A percentile compares a stretch with the other conserved stretches of the same genome.
phyloP scores from a whole-genome alignment of 78 protist genomes.

The slime mould (Dictyostelium discoideum) region DNA sequence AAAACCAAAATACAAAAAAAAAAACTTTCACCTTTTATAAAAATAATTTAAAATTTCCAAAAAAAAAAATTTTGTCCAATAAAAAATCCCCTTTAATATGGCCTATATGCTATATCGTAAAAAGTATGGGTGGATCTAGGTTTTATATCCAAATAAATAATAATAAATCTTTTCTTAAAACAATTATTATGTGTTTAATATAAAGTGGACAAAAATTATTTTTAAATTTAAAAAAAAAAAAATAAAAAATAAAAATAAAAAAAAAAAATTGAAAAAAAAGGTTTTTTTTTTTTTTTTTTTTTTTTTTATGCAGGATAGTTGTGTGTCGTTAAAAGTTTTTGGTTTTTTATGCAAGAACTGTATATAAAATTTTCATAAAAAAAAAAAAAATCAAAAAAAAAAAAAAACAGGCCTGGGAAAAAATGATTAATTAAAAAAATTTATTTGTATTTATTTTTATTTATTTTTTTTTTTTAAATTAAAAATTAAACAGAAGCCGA shows the following conservation, averaged over 20 bases:
- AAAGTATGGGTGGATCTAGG: neutral
- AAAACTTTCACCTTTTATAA: neutral
- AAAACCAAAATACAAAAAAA: too few species aligned
- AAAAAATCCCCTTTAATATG: neutral
- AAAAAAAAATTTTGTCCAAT: neutral
- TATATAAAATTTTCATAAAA: too few species aligned
- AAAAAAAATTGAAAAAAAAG: neutral
- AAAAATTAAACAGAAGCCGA: too few species aligned
- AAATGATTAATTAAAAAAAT: too few species aligned
- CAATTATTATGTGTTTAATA: neutral
- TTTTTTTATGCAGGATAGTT: neutral
- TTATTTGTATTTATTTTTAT: too few species aligned
- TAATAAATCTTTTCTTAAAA: neutral
- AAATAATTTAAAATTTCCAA: neutral
- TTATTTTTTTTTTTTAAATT: too few species aligned
- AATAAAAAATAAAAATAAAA: neutral
- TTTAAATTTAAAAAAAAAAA: neutral
- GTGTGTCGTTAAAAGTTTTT: neutral
- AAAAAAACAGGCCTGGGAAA: too few species aligned
- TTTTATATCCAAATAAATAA: slow-evolving; percentile 4
- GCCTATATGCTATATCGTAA: neutral
- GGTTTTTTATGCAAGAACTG: too few species aligned
- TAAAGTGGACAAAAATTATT: neutral
- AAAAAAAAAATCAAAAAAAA: too few species aligned
- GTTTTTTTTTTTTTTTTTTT: too few species aligned